phyloP scores from a whole-genome alignment of 2,329 filamentous ascomycete genomes.

The Trichoderma citrinoviride region DNA sequence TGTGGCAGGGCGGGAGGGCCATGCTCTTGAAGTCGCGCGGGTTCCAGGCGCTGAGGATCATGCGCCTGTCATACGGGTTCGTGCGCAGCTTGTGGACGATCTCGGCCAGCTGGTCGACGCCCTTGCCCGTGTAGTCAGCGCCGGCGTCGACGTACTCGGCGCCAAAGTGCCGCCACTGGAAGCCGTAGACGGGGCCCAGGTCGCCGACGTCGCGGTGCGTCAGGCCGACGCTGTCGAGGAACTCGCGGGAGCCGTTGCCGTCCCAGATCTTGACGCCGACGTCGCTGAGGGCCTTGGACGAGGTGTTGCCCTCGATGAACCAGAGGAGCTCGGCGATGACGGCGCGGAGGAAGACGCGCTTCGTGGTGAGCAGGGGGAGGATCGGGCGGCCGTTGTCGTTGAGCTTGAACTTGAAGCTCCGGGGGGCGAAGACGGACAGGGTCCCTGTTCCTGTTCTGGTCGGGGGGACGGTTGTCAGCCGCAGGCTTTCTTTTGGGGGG shows the following conservation, averaged over 20 bases:
- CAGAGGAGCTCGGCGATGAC: slow-evolving; percentile 91
- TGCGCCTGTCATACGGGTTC: slow-evolving; percentile 83
- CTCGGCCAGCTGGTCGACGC: slow-evolving; percentile 88
- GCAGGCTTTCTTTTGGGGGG: no score
- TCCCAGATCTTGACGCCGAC: slow-evolving; percentile 97
- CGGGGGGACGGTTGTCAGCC: neutral
- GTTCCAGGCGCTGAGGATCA: slow-evolving; percentile 94
- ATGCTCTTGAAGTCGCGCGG: slow-evolving; percentile 80
- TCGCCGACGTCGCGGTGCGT: slow-evolving; percentile 79
- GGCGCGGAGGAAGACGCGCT: slow-evolving; percentile 89
- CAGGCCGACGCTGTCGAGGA: slow-evolving; percentile 81
- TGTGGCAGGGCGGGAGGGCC: slow-evolving; percentile 92
- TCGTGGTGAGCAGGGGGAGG: slow-evolving; percentile 92
- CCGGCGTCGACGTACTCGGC: slow-evolving; percentile 79
- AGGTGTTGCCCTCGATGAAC: slow-evolving; percentile 87
- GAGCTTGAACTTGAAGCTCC: slow-evolving; percentile 82
- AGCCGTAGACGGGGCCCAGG: slow-evolving; percentile 93
- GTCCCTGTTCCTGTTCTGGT: slow-evolving; percentile 88
- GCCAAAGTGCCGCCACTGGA: slow-evolving; percentile 98
- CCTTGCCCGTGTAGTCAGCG: slow-evolving; percentile 81
- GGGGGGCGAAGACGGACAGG: slow-evolving; percentile 81
- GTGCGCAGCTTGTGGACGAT: slow-evolving; percentile 82
- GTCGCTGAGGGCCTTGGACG: slow-evolving; percentile 70
- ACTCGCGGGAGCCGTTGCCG: slow-evolving; percentile 88
- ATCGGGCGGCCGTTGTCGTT: slow-evolving; percentile 61